Evolutionary conservation across 2,329 filamentous ascomycete species (phyloP), one percentile per base, ranked within the genome.

Genomic region (Berkeleyomyces rouxiae): DNA sequence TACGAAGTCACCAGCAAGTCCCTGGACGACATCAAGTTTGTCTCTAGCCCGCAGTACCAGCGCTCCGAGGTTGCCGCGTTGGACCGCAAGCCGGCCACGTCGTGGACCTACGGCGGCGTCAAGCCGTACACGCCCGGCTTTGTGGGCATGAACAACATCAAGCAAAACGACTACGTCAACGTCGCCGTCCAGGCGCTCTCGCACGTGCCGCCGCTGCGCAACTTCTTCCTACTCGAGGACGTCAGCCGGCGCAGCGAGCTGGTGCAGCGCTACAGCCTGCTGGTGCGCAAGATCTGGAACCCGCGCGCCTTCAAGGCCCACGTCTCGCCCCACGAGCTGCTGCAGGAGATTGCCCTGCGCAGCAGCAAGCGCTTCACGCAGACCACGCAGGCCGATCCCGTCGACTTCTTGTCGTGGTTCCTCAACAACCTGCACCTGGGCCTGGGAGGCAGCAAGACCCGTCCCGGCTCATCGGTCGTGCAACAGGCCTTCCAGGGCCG

Each of bases 71-170:
- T 97, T 40, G 79, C 83, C 69, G 83, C 83, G 69, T 76, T 97
- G 67, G 93, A 97, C 74, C 82, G 84, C 61, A 74, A 78, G 67
- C 76, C 77, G 61, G 78, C 79, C 70, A 68, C 77, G 16, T 82
- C 83, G 53, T 90, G 86, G 81, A 92, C 95, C 69, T 79, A 97
- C 49, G 79, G 79, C 59, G 90, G 90, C 66, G 37, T 37, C 49
- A 88, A 87, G 73, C 84, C 87, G 71, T 99, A 99, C 74, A 86
- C 86, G 67, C 93, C 93, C 23, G 92, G 93, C 4, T 99, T 91
- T 71, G 90, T 99, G 65, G 93, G 93, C 67, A 95, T 99, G 88
- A 99, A 99, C 79, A 99, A 99, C 75, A 96, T 99, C 79, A 99
- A 99, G 74, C 90, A 93, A 64, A 99, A 99, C 75, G 93, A 99